Base-by-base conservation (phyloP, 2,329 filamentous ascomycete species). In the Nemania serpens region DNA sequence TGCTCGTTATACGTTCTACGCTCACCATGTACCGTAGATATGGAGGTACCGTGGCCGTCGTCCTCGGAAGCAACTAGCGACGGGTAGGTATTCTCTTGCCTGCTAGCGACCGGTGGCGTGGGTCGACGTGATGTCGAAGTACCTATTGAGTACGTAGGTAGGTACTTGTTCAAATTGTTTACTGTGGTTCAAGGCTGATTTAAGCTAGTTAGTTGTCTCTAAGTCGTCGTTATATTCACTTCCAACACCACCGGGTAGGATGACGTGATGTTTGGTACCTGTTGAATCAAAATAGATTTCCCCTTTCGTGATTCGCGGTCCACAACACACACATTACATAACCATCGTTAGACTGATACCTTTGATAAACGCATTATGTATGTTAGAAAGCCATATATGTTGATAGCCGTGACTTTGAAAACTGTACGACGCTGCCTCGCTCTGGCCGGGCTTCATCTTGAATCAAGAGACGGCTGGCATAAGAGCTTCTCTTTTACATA, bases 61-160 rank as follows among this genome's bases (percentile, higher is more conserved):
- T 45, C 53, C 12, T 46, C 50, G 4, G 56, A 59, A n/a, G 62
- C 17, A 41, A 39, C 11, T 39, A 65, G 36, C 63, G 67, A 20
- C 67, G 64, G 13, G n/a, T n/a, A n/a, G n/a, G n/a, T n/a, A n/a
- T n/a, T 70, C 68, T 18, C 57, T 54, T 65, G 65, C 48, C 63
- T 70, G 68, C 17, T 68, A 65, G 10, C 65, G 69, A 45, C 66
- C 63, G 37, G 45, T 59, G 53, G 55, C 50, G 51, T 61, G 58
- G 15, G 17, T 20, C 22, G 55, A 59, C 20, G 53, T 43, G 55
- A 59, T 29, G 53, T 43, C 20, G 62, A 65, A 7, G 25, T 29
- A 29, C 25, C 25, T 29, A 4, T 29, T 7, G 3, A 29, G 25
- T 29, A 29, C 25, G 4, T 7, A 29, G 25, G 4, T 7, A 29